These are phyloP conservation scores for Penicillium paxilli DNA, from an alignment of 495 filamentous ascomycete species.

Conservation along the genomic window DNA sequence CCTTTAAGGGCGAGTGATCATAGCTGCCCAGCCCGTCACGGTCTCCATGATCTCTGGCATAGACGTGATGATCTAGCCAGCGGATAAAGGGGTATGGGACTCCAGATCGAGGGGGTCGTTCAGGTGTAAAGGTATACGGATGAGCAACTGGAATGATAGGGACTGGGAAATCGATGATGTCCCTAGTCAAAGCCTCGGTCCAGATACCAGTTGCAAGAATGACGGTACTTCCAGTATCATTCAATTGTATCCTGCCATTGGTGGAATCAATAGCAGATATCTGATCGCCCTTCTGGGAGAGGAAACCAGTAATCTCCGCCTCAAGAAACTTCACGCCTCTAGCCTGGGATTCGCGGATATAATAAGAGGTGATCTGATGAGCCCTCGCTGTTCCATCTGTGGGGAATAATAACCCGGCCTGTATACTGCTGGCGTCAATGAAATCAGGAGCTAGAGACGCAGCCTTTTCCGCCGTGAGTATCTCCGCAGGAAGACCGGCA, in stretches of 20 bases:
- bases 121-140: slow-evolving; percentile 32
- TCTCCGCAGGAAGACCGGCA: slow-evolving; percentile 25
- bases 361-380: slow-evolving; percentile 25
- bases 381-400: slow-evolving; percentile 33
- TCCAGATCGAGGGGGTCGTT: slow-evolving; percentile 11
- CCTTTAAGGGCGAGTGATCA: slow-evolving; percentile 25
- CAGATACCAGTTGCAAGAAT: slow-evolving; percentile 36
- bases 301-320: slow-evolving; percentile 18
- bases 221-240: slow-evolving; percentile 18
- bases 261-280: slow-evolving; percentile 14
- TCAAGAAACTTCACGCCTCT: slow-evolving; percentile 27
- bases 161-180: slow-evolving; percentile 21
- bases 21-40: slow-evolving; percentile 35
- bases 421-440: slow-evolving; percentile 20
- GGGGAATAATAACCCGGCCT: slow-evolving; percentile 21
- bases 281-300: neutral
- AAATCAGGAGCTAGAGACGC: slow-evolving; percentile 29
- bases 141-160: slow-evolving; percentile 37
- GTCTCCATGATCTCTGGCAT: slow-evolving; percentile 33
- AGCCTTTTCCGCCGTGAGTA: slow-evolving; percentile 25
- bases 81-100: slow-evolving; percentile 27
- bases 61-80: slow-evolving; percentile 38
- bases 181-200: slow-evolving; percentile 22
- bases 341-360: slow-evolving; percentile 31
- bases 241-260: slow-evolving; percentile 20